Base-by-base conservation (phyloP, 1,139 yeast genomes). In the Zygosaccharomyces sapae region DNA sequence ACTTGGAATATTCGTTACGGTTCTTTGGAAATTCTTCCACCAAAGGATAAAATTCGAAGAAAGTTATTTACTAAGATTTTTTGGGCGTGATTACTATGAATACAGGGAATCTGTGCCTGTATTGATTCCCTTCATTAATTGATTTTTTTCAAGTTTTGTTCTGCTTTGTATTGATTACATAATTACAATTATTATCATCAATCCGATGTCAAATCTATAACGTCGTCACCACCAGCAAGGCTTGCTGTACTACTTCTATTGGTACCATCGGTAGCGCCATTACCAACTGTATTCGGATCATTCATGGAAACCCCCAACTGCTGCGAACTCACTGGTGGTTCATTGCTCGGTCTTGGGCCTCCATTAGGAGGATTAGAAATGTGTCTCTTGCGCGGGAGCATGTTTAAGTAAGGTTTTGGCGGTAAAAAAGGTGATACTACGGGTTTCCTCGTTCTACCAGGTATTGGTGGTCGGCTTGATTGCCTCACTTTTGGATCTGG, bases 31-130 rank as follows among this genome's bases (percentile, higher is more conserved):
- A 31, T 92, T 92, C 62, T 92, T 92, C 70, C 68, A 66, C 10
- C 66, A 68, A 20, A 72, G 98, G 45, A 87, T 92, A 35, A 61
- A 52, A 37, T 79, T 67, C 45, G 98, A 92, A 66, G 98, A 92
- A 61, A 62, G 56, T 40, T 77, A 72, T 46, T 68, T 92, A 56
- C 63, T 80, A 2, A 58, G 68, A 31, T 90, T 92, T 60, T 92
- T 90, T 65, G 89, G 88, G 1, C 66, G 73, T 0, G 77, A 78
- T 4, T 92, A 92, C 62, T 51, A 57, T 0, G 57, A 64, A 0
- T 92, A 88, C 64, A 74, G 69, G 52, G 50, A 60, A n/a, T 55
- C 53, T 1, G 80, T 83, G 0, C 69, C 74, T 2, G 76, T 81
- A 0, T 74, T 81, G 44, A 83, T 89, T 33, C 96, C 96, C 0